Evolutionary conservation across 2,329 filamentous ascomycete species (phyloP).

Genomic region (Chaetothyriales sp.): DNA sequence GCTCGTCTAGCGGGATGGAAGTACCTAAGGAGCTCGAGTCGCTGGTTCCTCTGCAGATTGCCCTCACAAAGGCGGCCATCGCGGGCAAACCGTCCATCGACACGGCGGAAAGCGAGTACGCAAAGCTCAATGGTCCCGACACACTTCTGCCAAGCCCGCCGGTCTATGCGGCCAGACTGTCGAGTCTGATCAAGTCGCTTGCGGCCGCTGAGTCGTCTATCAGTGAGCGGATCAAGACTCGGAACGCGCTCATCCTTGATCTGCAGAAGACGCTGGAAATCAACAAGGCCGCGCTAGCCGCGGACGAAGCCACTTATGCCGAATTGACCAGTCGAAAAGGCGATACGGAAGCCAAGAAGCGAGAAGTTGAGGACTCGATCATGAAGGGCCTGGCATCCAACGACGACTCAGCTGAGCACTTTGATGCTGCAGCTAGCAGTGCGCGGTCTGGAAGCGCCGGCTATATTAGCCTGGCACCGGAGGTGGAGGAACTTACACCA

Average conservation of each 20-base stretch:
- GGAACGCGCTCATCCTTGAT: slow-evolving; percentile 60
- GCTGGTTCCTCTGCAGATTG: slow-evolving; percentile 60
- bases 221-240: slow-evolving; percentile 75
- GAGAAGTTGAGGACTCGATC: slow-evolving; percentile 80
- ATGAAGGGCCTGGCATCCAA: slow-evolving; percentile 65
- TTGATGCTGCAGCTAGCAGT: slow-evolving; percentile 25
- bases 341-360: slow-evolving; percentile 68
- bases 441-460: slow-evolving; percentile 1
- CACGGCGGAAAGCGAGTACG: slow-evolving; percentile 67
- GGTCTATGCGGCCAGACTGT: slow-evolving; percentile 80
- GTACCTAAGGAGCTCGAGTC: slow-evolving; percentile 65
- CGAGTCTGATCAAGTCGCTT: slow-evolving; percentile 76
- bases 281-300: slow-evolving; percentile 54
- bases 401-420: slow-evolving; percentile 34
- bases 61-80: slow-evolving; percentile 57
- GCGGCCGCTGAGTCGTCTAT: slow-evolving; percentile 81
- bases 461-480: slow-evolving; percentile 7
- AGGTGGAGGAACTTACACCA: slow-evolving; percentile 17
- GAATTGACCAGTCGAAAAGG: slow-evolving; percentile 53
- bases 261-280: slow-evolving; percentile 69
- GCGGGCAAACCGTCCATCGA: slow-evolving; percentile 53
- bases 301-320: slow-evolving; percentile 53
- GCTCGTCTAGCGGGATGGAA: slow-evolving; percentile 36
- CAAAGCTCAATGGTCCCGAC: slow-evolving; percentile 63
- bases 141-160: slow-evolving; percentile 63